Evolutionary conservation across 148 eudicot genomes (phyloP).

Genomic region (Rhododendron simsii): DNA sequence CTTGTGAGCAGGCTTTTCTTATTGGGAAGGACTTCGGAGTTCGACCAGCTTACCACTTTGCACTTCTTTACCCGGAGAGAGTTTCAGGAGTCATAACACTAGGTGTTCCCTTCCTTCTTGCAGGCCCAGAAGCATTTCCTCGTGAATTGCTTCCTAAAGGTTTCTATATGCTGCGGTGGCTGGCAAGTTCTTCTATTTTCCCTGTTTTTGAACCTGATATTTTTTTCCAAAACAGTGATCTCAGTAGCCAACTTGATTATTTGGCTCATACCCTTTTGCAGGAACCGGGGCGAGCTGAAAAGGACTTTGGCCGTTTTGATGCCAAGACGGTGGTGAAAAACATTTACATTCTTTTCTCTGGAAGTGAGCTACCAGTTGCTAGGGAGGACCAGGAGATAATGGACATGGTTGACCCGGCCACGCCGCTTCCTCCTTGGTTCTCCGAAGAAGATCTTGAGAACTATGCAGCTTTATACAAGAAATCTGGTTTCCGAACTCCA

Average conservation of each 20-base stretch:
- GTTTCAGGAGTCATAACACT: conserved; percentile 11
- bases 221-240: neutral
- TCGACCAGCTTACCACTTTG: conserved; percentile 11
- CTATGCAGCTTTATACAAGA: conserved; percentile 47
- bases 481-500: conserved; percentile 60
- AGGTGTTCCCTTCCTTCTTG: conserved; percentile 6
- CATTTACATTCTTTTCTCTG: conserved; percentile 52
- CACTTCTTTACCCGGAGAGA: conserved; percentile 14
- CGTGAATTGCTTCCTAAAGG: conserved; percentile 36
- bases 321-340: conserved; percentile 46
- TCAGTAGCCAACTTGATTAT: neutral
- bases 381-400: conserved; percentile 54
- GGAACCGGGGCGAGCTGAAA: conserved; percentile 66
- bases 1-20: conserved; percentile 12
- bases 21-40: conserved; percentile 18
- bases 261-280: neutral
- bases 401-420: conserved; percentile 50
- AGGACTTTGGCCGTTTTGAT: conserved; percentile 52
- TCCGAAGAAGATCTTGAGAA: conserved; percentile 46
- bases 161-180: conserved; percentile 51
- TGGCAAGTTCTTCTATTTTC: neutral
- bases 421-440: conserved; percentile 56
- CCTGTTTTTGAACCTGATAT: neutral
- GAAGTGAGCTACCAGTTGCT: conserved; percentile 50
- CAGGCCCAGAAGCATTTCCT: conserved; percentile 17